These are phyloP conservation scores for Populus davidiana DNA, from an alignment of 345 rosid species.

Conservation along the genomic window DNA sequence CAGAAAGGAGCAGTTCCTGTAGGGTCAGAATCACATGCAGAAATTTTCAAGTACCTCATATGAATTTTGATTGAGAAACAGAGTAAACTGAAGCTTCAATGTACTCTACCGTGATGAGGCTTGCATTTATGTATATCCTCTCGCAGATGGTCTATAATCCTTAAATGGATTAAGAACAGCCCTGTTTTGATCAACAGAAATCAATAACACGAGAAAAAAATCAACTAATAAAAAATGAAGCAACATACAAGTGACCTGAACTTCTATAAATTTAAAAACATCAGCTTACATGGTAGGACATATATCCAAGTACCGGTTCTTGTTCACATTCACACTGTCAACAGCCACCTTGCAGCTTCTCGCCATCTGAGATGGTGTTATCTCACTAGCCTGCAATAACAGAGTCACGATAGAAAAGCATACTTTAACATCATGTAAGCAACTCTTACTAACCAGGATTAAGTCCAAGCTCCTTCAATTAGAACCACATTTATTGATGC, in stretches of 20 bases:
- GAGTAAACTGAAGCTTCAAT: not conserved
- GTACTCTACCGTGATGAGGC: constrained; percentile 58
- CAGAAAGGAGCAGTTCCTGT: constrained; percentile 18
- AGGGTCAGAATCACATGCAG: not conserved
- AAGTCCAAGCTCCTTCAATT: not conserved
- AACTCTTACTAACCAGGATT: not conserved
- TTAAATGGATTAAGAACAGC: constrained; percentile 65
- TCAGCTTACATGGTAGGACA: constrained; percentile 69
- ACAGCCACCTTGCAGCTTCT: constrained; percentile 54
- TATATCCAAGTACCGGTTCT: constrained; percentile 73
- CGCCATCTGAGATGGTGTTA: constrained; percentile 48
- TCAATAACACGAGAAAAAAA: constrained; percentile 1
- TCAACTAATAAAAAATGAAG: not conserved
- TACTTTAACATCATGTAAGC: too few species aligned
- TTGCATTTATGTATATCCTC: constrained; percentile 79
- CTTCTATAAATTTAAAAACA: not conserved
- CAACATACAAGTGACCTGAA: not conserved
- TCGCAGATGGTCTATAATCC: constrained; percentile 56
- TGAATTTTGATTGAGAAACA: not conserved
- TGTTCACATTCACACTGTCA: constrained; percentile 49
- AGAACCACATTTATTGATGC: not conserved
- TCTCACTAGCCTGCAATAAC: constrained; percentile 45
- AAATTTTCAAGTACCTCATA: not conserved
- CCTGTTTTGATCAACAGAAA: constrained; percentile 69
- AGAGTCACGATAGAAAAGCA: not conserved